Percentiles rank a stretch among this genome's conserved stretches.
phyloP scores from a whole-genome alignment of 345 rosid species.

The Eucalyptus shirleyi region DNA sequence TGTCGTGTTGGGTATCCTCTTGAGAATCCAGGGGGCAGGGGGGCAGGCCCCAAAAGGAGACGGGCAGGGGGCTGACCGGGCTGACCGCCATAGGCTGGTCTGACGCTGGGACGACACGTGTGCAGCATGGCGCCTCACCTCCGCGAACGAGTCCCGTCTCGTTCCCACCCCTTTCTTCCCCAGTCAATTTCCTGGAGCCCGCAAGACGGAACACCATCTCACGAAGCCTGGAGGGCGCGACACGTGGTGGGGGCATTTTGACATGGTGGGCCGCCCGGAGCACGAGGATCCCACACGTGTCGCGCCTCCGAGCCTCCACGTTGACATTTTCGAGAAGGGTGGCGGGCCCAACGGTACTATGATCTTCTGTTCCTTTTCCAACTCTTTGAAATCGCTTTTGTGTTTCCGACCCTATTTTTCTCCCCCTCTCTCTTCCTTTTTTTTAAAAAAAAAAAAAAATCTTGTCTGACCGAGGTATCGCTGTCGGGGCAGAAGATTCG shows the following conservation, averaged over 20 bases:
- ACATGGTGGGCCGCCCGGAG: background rate
- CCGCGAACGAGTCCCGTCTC: background rate
- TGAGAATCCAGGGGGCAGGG: background rate
- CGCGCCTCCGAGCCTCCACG: background rate
- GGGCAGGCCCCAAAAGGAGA: background rate
- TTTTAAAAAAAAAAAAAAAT: background rate
- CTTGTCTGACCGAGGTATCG: background rate
- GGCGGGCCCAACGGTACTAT: background rate
- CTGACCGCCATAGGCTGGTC: background rate
- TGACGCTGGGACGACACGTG: conserved; percentile 11
- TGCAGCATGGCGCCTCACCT: background rate
- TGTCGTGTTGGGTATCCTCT: conserved; percentile 5
- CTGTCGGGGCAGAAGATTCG: background rate
- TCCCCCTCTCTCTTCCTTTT: background rate
- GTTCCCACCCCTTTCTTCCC: background rate
- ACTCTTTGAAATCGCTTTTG: background rate
- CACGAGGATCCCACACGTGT: background rate
- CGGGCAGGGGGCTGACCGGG: background rate
- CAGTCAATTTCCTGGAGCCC: background rate
- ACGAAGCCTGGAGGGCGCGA: background rate
- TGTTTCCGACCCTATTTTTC: background rate
- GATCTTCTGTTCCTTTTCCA: background rate
- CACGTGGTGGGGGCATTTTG: conserved; percentile 1
- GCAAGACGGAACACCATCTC: background rate
- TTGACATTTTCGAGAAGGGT: background rate